These are phyloP conservation scores for Leccinum ochraceum DNA, from an alignment of 768 basidiomycete species.

Conservation along the genomic window DNA sequence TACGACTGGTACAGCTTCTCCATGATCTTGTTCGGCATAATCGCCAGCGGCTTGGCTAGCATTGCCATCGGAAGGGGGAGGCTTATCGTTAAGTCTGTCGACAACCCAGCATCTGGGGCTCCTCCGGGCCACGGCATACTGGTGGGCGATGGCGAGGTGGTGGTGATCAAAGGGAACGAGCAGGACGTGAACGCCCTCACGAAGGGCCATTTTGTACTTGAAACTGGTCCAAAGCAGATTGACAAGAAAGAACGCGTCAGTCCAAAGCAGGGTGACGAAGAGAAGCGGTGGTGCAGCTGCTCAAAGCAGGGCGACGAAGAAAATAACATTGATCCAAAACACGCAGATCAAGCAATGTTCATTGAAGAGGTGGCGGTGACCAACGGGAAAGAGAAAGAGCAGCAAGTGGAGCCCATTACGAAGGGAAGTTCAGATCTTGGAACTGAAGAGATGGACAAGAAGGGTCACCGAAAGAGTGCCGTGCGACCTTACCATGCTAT, in stretches of 20 bases:
- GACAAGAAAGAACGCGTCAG: background rate
- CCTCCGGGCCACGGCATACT: conserved; percentile 36
- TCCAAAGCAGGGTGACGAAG: background rate
- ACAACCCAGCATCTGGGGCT: conserved; percentile 16
- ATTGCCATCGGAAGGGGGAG: conserved; percentile 25
- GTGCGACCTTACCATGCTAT: conserved; percentile 17
- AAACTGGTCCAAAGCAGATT: background rate
- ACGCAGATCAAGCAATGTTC: background rate
- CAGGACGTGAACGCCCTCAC: conserved; percentile 31
- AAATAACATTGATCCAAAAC: background rate
- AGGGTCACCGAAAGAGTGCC: background rate
- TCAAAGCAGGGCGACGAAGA: background rate
- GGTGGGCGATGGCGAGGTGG: conserved; percentile 14
- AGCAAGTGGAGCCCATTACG: background rate
- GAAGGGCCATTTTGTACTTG: conserved; percentile 29
- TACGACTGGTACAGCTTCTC: conserved; percentile 33
- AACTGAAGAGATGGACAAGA: background rate
- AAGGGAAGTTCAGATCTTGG: background rate
- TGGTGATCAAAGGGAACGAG: conserved; percentile 32
- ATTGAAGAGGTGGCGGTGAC: background rate
- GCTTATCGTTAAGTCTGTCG: conserved; percentile 16
- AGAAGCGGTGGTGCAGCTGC: background rate
- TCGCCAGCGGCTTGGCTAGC: conserved; percentile 32
- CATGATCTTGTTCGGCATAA: conserved; percentile 35
- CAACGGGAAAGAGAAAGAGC: background rate